Evolutionary conservation across 2,329 filamentous ascomycete species (phyloP).

Genomic region (Passalora sequoiae): DNA sequence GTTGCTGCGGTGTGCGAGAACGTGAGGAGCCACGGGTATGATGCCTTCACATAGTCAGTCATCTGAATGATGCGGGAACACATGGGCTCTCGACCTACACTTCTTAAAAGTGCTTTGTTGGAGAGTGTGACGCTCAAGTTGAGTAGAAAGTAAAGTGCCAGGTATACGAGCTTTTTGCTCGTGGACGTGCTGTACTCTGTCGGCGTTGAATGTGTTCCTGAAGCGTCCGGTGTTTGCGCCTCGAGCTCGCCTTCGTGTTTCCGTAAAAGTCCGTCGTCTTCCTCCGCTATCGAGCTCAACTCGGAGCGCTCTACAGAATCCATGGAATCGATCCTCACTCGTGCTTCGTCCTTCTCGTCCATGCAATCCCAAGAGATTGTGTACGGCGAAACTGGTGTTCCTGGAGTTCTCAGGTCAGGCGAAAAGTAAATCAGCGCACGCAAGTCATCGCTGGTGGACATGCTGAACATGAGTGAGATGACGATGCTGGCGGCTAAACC

Average conservation of each 20-base stretch:
- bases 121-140: constrained; percentile 52
- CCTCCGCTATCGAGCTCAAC: constrained; percentile 6
- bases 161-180: constrained; percentile 23
- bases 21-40: constrained; percentile 58
- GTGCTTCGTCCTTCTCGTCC: constrained; percentile 8
- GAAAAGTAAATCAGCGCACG: neutral
- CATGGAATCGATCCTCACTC: constrained; percentile 8
- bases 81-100: constrained; percentile 33
- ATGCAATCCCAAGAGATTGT: neutral
- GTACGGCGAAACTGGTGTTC: neutral
- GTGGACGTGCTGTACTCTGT: constrained; percentile 25
- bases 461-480: neutral
- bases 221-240: constrained; percentile 3
- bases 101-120: constrained; percentile 52
- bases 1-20: constrained; percentile 55
- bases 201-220: constrained; percentile 9
- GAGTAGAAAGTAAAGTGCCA: constrained; percentile 45
- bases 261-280: constrained; percentile 15
- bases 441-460: neutral
- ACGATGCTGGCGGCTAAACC: neutral
- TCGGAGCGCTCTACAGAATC: constrained; percentile 9
- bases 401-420: neutral
- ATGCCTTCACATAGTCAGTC: constrained; percentile 40
- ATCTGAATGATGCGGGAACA: neutral
- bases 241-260: constrained; percentile 17